A percentile compares a stretch with the other conserved stretches of the same genome.
Evolutionary conservation across 371 early-diverging fungal species (phyloP).

Genomic region (Actinomortierella wolfii): DNA sequence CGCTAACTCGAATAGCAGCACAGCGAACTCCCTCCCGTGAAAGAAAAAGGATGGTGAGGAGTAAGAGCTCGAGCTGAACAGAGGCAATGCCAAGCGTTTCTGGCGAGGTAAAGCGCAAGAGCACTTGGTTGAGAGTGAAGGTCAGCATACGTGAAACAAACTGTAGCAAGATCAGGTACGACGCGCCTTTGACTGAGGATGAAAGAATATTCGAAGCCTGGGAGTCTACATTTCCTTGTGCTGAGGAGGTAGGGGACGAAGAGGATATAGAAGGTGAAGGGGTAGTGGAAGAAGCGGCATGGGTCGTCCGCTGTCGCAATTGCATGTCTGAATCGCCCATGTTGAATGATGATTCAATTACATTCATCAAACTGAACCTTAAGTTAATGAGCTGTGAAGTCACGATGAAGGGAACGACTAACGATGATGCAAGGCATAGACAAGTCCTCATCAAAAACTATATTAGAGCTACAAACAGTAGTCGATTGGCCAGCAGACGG

Average conservation of each 20-base stretch:
- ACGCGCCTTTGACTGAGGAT: conserved; percentile 71
- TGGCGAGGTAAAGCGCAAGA: conserved; percentile 69
- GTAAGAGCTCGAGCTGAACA: conserved; percentile 84
- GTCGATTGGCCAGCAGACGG: no score
- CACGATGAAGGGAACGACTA: no score
- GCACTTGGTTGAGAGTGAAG: conserved; percentile 79
- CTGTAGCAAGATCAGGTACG: conserved; percentile 78
- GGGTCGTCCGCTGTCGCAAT: background rate
- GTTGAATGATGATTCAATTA: no score
- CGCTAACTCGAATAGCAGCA: conserved; percentile 61
- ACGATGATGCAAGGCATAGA: no score
- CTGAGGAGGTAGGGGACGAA: background rate
- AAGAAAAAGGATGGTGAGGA: conserved; percentile 88
- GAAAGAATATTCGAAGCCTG: conserved; percentile 40
- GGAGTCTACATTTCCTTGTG: conserved; percentile 8
- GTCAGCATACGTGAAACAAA: conserved; percentile 80
- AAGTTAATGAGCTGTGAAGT: no score
- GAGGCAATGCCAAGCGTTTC: conserved; percentile 84
- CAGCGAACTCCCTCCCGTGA: conserved; percentile 90
- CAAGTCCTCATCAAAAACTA: no score
- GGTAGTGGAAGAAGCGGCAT: background rate
- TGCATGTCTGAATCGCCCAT: no score
- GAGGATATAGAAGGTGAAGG: no score
- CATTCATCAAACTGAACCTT: no score
- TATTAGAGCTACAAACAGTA: no score